Conservation (phyloP, 345 rosid genomes). For the Turritis glabra region DNA sequence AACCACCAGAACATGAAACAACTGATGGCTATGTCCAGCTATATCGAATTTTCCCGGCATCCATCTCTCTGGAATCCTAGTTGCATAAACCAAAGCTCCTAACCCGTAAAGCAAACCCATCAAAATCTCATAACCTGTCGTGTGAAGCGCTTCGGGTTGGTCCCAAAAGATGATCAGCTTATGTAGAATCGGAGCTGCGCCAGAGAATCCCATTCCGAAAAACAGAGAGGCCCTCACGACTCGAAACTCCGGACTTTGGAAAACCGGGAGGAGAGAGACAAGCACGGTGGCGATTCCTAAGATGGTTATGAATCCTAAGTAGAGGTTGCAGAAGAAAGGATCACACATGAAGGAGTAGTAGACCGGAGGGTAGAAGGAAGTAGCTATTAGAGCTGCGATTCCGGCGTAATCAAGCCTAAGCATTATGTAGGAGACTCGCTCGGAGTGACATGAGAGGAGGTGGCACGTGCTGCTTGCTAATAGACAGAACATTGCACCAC, state of each 20-base stretch:
- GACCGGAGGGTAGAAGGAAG: slow-evolving; percentile 88
- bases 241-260: slow-evolving; percentile 79
- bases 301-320: slow-evolving; percentile 78
- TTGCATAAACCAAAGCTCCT: slow-evolving; percentile 78
- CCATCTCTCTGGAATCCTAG: slow-evolving; percentile 91
- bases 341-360: slow-evolving; percentile 93
- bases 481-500: slow-evolving; percentile 97
- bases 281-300: slow-evolving; percentile 65
- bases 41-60: slow-evolving; percentile 94
- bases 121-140: slow-evolving; percentile 77
- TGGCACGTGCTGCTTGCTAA: slow-evolving; percentile 89
- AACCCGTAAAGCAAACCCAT: slow-evolving; percentile 77
- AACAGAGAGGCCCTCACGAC: slow-evolving; percentile 69
- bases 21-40: slow-evolving; percentile 95
- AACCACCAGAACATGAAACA: slow-evolving; percentile 78
- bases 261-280: slow-evolving; percentile 75
- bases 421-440: slow-evolving; percentile 80
- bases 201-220: slow-evolving; percentile 84
- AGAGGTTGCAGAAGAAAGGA: slow-evolving; percentile 91
- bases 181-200: slow-evolving; percentile 75
- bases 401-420: slow-evolving; percentile 90
- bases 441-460: slow-evolving; percentile 87
- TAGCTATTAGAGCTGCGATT: slow-evolving; percentile 81
- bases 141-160: slow-evolving; percentile 89
- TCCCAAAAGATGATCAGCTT: slow-evolving; percentile 77